Evolutionary conservation across 352 stramenopile genomes (phyloP).

Genomic region (Paralagenidium karlingii): DNA sequence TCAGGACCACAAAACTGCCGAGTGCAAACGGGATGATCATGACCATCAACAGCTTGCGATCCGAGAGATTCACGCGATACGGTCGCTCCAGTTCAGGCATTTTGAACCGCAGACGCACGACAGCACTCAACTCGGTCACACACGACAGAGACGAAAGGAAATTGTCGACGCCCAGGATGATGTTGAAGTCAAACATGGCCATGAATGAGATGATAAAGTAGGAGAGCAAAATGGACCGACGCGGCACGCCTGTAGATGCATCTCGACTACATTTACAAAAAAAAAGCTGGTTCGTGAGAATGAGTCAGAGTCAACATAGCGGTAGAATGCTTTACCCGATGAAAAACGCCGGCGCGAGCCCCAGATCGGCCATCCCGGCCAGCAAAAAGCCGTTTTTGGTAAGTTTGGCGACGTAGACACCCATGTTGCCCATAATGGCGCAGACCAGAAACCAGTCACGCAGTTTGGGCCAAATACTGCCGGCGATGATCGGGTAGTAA

Average conservation of each 20-base stretch:
- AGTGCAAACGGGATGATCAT: slow-evolving; percentile 40
- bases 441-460: slow-evolving; percentile 84
- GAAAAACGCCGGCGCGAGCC: slow-evolving; percentile 81
- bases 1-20: slow-evolving; percentile 45
- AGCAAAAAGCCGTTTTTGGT: slow-evolving; percentile 89
- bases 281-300: not conserved
- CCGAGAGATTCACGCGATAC: slow-evolving; percentile 62
- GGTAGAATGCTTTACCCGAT: slow-evolving; percentile 30
- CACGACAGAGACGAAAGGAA: slow-evolving; percentile 85
- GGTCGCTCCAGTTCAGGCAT: slow-evolving; percentile 56
- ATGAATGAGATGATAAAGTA: slow-evolving; percentile 83
- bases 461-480: slow-evolving; percentile 76
- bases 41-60: slow-evolving; percentile 25
- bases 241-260: slow-evolving; percentile 34
- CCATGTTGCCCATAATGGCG: slow-evolving; percentile 85
- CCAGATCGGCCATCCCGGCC: slow-evolving; percentile 75
- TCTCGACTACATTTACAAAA: slow-evolving; percentile 16
- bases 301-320: not conserved
- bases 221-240: slow-evolving; percentile 69
- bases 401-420: slow-evolving; percentile 92
- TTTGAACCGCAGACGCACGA: slow-evolving; percentile 80
- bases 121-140: slow-evolving; percentile 85
- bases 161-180: slow-evolving; percentile 87
- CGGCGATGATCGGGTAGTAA: slow-evolving; percentile 79
- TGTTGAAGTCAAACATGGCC: slow-evolving; percentile 79